Evolutionary conservation across 169 alveolate species (phyloP), one percentile per base, ranked within the genome.

Genomic region (Cryptosporidium sp.): DNA sequence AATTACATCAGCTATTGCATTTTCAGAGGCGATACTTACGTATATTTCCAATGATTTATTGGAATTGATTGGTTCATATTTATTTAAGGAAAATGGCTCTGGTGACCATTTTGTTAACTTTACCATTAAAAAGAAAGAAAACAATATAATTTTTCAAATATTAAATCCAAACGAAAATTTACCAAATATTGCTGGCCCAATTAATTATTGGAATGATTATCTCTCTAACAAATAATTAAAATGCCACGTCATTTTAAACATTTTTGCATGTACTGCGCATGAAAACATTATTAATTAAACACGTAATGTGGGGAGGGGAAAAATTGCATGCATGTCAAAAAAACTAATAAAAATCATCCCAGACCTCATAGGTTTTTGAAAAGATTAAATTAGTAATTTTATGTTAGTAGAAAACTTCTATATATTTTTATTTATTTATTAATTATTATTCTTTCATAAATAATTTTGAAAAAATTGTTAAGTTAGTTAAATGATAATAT

Each of bases 151-250:
- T 21, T 73, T 73, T 58, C 23, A 37, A n/a, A 21, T 73, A 26
- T 31, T 73, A 48, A 52, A 52, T 60, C 33, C 60, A 23, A 23
- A 56, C 23, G 85, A 71, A 5, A 45, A 21, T 8, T 37, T 73
- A n/a, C 86, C 86, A 2, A 60, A 73, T 56, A 73, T 73, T 33
- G 53, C 71, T 35, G 86, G 86, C 33, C 86, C 86, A n/a, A 73
- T 60, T 7, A 60, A 73, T 39, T 33, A 73, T 35, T 73, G 86
- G 86, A 51, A 31, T 18, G 12, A 67, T 9, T 67, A 31, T 67
- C 56, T 67, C 35, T 21, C 37, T 26, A 56, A 3, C 14, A 56
- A 56, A 21, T 53, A 53, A 53, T 53, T 23, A 56, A 56, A 56
- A 56, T 56, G 29, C 67, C 67, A 56, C 67, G 67, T 56, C 31